Evolutionary conservation across 148 eudicot genomes (phyloP).

Genomic region (Cornus suecica): DNA sequence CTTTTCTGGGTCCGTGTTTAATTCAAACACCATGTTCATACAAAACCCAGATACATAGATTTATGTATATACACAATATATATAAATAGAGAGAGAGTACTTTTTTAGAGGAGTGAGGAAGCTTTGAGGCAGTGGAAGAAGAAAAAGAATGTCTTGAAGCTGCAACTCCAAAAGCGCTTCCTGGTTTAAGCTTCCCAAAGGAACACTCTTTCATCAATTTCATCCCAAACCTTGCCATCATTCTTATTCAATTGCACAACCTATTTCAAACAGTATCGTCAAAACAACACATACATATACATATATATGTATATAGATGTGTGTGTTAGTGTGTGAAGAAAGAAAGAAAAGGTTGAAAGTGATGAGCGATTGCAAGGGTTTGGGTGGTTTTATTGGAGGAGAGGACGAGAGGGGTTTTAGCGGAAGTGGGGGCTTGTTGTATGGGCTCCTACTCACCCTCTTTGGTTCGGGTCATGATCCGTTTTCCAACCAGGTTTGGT

Average conservation of each 20-base stretch:
- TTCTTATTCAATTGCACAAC: slow-evolving; percentile 1
- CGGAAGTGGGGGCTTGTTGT: background rate
- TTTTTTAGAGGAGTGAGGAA: slow-evolving; percentile 31
- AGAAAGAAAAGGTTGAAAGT: background rate
- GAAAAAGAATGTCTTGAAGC: slow-evolving; percentile 18
- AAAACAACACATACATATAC: too few relatives aligned
- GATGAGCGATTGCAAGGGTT: background rate
- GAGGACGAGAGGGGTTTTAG: background rate
- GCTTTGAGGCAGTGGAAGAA: slow-evolving; percentile 20
- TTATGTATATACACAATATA: too few relatives aligned
- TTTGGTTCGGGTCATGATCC: too few relatives aligned
- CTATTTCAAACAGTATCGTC: background rate
- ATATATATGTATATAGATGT: too few relatives aligned
- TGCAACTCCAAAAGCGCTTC: background rate
- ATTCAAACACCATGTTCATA: background rate
- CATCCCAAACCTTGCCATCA: slow-evolving; percentile 27
- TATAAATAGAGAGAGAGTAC: slow-evolving; percentile 12
- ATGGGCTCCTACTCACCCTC: too few relatives aligned
- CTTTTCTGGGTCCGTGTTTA: too few relatives aligned
- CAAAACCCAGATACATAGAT: background rate
- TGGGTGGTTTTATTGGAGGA: background rate
- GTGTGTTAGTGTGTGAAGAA: too few relatives aligned
- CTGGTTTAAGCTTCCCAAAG: slow-evolving; percentile 8
- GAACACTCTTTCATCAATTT: slow-evolving; percentile 27
- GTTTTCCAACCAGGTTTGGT: too few relatives aligned